A percentile compares a stretch with the other conserved stretches of the same genome.
These are phyloP conservation scores for Paraconiothyrium sp. DNA, from an alignment of 2,329 filamentous ascomycete genomes.

Conservation along the genomic window DNA sequence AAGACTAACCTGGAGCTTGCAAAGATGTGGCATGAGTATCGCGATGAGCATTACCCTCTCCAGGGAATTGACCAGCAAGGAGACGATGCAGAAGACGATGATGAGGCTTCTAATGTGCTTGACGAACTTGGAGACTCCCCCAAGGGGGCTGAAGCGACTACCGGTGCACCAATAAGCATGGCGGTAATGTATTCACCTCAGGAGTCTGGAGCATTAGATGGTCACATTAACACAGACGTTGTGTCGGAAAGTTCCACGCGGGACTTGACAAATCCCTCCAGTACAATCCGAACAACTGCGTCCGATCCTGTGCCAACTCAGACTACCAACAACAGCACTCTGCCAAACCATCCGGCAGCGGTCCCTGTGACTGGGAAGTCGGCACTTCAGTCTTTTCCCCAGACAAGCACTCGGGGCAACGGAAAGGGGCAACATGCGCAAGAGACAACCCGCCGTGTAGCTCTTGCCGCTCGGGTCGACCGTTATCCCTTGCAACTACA, in stretches of 20 bases:
- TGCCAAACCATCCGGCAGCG: too few species aligned
- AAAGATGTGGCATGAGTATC: neutral
- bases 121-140: too few species aligned
- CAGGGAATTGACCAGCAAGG: neutral
- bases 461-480: neutral
- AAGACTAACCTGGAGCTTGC: neutral
- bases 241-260: neutral
- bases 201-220: neutral
- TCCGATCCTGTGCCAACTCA: too few species aligned
- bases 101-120: neutral
- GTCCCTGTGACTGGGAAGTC: too few species aligned
- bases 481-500: neutral
- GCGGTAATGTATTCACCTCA: neutral
- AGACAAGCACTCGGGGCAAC: neutral
- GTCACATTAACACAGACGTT: neutral
- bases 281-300: too few species aligned
- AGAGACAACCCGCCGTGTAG: neutral
- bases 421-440: neutral
- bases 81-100: neutral
- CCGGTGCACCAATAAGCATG: neutral
- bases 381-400: neutral
- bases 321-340: neutral
- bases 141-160: neutral
- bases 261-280: neutral
- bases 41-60: neutral